Evolutionary conservation across 139 green algal genomes (phyloP), one percentile per base, ranked within the genome.

Genomic region (Chlorella sp.): DNA sequence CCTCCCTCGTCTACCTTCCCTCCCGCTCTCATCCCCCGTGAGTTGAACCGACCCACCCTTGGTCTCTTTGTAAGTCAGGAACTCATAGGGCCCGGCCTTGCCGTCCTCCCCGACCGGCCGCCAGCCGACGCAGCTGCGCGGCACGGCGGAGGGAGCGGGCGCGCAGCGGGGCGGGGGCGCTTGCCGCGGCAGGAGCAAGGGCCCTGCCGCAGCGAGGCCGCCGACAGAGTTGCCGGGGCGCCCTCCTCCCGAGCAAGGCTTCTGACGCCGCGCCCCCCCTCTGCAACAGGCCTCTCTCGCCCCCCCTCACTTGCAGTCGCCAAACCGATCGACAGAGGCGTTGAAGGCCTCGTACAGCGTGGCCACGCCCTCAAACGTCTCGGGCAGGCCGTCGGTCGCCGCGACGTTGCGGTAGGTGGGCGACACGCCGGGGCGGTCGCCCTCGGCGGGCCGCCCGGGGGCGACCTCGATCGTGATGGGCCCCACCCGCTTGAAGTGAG

Each of bases 291-390:
- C 33, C 9, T 5, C 48, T 48, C 21, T 48, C 9, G 11, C 29
- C 19, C 79, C 81, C 23, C 89, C 70, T 41, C 79, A 90, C 23
- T 74, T 66, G 61, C 77, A 77, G 45, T 84, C 69, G 8, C 72
- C 50, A 36, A 79, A 91, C 55, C 84, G 87, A 11, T 74, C 64
- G 25, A 88, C 85, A n/a, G 82, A 83, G 25, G 76, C 62, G 46
- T 89, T 80, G 71, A 97, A 95, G 21, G 89, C 36, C 66, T 97
- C 92, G 41, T 90, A 91, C 2, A 97, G 82, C 2, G 92, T 96
- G 29, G 36, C 86, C n/a, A 79, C 78, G 8, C 74, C 83, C n/a
- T 87, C 76, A 29, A 58, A 79, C 1, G 84, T 65, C 5, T 56
- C 79, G 5, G 87, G 84, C 38, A 87, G 89, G 25, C 64, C 81